Conservation (phyloP, 176 grass and related monocot species). For the Cymbopogon citratus region DNA sequence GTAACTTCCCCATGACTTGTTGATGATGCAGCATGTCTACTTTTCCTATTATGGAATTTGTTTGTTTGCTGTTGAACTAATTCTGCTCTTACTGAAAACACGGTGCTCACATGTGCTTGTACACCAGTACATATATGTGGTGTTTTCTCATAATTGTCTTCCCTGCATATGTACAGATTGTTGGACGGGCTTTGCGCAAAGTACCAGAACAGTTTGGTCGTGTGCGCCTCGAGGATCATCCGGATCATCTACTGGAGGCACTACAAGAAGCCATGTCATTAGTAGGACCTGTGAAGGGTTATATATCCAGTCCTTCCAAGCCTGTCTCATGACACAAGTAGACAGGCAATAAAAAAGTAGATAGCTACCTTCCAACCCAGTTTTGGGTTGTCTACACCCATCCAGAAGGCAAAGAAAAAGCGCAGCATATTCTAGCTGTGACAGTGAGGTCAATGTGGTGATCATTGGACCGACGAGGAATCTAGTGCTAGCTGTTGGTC, state of each 20-base stretch:
- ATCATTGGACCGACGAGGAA: not conserved
- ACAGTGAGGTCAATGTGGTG: not conserved
- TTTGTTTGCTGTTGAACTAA: no score
- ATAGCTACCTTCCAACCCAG: not conserved
- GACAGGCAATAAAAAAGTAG: not conserved
- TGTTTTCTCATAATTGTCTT: not conserved
- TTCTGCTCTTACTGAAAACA: not conserved
- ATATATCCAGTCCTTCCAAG: slow-evolving; percentile 2
- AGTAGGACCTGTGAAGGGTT: slow-evolving; percentile 62
- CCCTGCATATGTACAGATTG: slow-evolving; percentile 40
- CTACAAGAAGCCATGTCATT: slow-evolving; percentile 26
- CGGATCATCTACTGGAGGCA: slow-evolving; percentile 60
- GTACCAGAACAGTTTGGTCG: slow-evolving; percentile 22
- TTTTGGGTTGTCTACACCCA: not conserved
- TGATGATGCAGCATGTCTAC: not conserved
- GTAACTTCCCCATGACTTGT: not conserved
- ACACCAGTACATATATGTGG: not conserved
- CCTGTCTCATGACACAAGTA: not conserved
- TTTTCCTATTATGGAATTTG: not conserved
- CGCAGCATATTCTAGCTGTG: not conserved
- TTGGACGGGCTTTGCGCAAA: slow-evolving; percentile 71
- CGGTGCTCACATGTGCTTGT: not conserved
- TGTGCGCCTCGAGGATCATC: slow-evolving; percentile 60
- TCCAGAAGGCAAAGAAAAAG: not conserved
- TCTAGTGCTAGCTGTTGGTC: not conserved